Base-by-base conservation (phyloP, 805 yeast genomes). In the Yamadazyma sp. region DNA sequence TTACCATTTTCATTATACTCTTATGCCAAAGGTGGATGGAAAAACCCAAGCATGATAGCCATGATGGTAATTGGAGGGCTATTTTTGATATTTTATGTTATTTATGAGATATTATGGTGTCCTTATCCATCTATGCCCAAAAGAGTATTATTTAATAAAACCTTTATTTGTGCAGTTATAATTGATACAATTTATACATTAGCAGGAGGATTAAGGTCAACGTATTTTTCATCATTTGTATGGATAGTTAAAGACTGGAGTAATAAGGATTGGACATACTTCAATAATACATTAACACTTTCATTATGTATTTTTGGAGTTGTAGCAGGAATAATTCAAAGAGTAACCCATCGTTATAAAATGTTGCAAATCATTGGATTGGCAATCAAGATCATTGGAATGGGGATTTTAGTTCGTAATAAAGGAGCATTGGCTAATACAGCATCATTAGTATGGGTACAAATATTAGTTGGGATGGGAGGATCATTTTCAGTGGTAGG, bases 1-100 rank as follows among this genome's bases (percentile, higher is more conserved):
- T 52, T 67, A 22, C 73, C 73, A 19, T 58, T 62, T 35, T 62
- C 69, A 3, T 45, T 67, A 4, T 51, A 57, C 33, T 20, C 54
- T 0, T 35, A 52, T 28, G 70, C 69, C 13, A 39, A 47, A 18
- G 51, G 55, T 26, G 56, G 55, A 4, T 68, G 65, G 60, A 44
- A 40, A 10, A 60, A 61, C 39, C 69, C 69, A 14, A 56, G 61
- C 32, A 51, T 70, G 49, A 69, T 70, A 41, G 73, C 65, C 20
- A 65, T 69, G 73, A 44, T 66, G 16, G 56, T 63, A 27, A 55
- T 65, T 41, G 74, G 75, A 40, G 57, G 60, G 26, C 38, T 57
- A 3, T 37, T 67, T 5, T 47, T 69, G 36, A 53, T 65, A 16
- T 39, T 42, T 6, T 67, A 58, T 38, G 51, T 50, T 4, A 26